A percentile compares a stretch with the other conserved stretches of the same genome.
phyloP scores from a whole-genome alignment of 305 asterid species.

The Caryopteris hybrid region DNA sequence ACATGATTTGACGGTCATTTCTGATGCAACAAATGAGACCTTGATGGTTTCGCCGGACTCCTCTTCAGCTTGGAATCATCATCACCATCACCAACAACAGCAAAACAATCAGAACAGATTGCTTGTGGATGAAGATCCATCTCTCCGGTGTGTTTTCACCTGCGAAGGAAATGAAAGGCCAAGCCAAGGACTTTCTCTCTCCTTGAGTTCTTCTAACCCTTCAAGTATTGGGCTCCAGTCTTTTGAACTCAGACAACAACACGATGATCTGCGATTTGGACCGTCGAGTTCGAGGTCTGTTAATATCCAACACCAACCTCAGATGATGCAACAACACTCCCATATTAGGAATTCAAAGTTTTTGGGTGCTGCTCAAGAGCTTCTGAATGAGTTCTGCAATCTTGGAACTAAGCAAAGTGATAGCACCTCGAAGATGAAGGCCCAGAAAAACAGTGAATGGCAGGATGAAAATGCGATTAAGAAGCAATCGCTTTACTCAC shows the following conservation, averaged over 20 bases:
- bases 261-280: slow-evolving; percentile 38
- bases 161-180: slow-evolving; percentile 73
- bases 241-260: slow-evolving; percentile 54
- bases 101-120: slow-evolving; percentile 21
- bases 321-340: slow-evolving; percentile 31
- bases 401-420: slow-evolving; percentile 33
- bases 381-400: slow-evolving; percentile 66
- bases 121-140: slow-evolving; percentile 37
- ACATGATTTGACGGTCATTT: slow-evolving; percentile 22
- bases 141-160: slow-evolving; percentile 49
- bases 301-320: slow-evolving; percentile 28
- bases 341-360: slow-evolving; percentile 55
- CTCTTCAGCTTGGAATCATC: slow-evolving; percentile 26
- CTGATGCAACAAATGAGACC: slow-evolving; percentile 25
- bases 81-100: slow-evolving; percentile 2
- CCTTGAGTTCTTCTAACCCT: slow-evolving; percentile 63
- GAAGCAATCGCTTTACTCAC: slow-evolving; percentile 52
- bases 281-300: slow-evolving; percentile 54
- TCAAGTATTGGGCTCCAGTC: slow-evolving; percentile 56
- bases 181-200: slow-evolving; percentile 85
- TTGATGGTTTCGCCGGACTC: slow-evolving; percentile 22
- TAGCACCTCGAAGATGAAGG: slow-evolving; percentile 29
- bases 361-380: slow-evolving; percentile 64
- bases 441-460: slow-evolving; percentile 30
- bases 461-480: slow-evolving; percentile 36